Base-by-base conservation (phyloP, 345 rosid species). In the Combretum micranthum region DNA sequence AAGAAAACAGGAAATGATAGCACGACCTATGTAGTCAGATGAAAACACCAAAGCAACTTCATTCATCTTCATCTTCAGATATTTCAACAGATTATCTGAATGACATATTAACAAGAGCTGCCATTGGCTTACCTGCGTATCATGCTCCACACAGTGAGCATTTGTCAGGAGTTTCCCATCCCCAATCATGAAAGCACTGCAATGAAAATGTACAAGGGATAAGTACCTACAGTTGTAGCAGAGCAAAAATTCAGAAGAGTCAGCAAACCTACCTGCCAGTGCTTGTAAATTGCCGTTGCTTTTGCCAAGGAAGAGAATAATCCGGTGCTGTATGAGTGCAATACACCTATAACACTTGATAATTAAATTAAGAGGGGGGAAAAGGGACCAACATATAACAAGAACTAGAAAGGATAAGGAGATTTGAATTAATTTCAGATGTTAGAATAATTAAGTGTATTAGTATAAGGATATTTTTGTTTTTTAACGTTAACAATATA, bases 261-360 rank as follows among this genome's bases (percentile, higher is more conserved):
- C 53, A 39, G 53, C 44, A 22, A 70, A 77, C 65, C 56, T 65
- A 64, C 99, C 99, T 93, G 63, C 91, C 94, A 19, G 99, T 86
- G 80, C 97, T 88, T 50, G 89, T 83, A 63, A 57, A 85, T 56
- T 93, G 94, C 70, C 96, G 77, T 77, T 88, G 91, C 69, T 86
- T 88, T 88, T 86, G 99, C 96, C 99, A 93, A 17, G 99, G 98
- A 64, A 88, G 96, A 54, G 97, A 86, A 76, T 88, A 93, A 67
- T 86, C 97, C 26, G 97, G 97, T 4, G 80, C 94, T 0, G 97
- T 93, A 55, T 93, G 98, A 44, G 95, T 92, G 77, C 98, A 88
- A 61, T 88, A 91, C 58, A 93, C 97, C 99, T n/a, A 69, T 46
- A 57, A 49, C 63, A 83, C 87, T 91, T 76, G 75, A 47, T 63